Evolutionary conservation across 1,284 basidiomycete genomes (phyloP), one percentile per base, ranked within the genome.

Genomic region (Microbotryum violaceum): DNA sequence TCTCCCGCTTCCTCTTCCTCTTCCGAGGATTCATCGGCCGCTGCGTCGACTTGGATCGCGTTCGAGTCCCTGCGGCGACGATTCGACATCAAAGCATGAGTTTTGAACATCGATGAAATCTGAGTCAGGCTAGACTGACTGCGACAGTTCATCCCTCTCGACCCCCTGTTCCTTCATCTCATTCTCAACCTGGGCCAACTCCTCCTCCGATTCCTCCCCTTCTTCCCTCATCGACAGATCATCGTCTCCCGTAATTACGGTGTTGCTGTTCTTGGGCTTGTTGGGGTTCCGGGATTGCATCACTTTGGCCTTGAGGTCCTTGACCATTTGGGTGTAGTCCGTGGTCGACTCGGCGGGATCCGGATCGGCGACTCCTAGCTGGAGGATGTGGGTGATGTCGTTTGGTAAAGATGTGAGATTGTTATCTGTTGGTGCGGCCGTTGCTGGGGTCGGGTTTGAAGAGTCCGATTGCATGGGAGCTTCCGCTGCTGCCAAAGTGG

Each of bases 21-120:
- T 20, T 20, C 20, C 50, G 63, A 61, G 48, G 63, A 57, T 27
- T 80, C 79, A 25, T 82, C 84, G 66, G 83, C 84, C 6, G 72
- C 60, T 14, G 63, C 66, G 33, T 68, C 65, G 8, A 63, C 62
- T 42, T 42, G 37, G 16, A 18, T 42, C 37, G 14, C 12, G 18
- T 42, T 42, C 37, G 37, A 42, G 12, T 5, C 37, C 16, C 37
- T 42, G 37, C 3, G 16, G 37, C 37, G 4, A 42, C 37, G 4
- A 42, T 42, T 42, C 12, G 2, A 18, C 37, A 42, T 42, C 37
- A 42, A 8, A 31, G 7, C 31, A 31, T 31, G 31, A 31, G 31
- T 1, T 9, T 31, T 31, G 31, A 31, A 10, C 12, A 42, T 42
- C 37, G 37, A 16, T 42, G 37, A 42, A 16, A 42, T 42, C 37